These are phyloP conservation scores for Botrytis galanthina DNA, from an alignment of 2,329 filamentous ascomycete genomes.

Conservation along the genomic window DNA sequence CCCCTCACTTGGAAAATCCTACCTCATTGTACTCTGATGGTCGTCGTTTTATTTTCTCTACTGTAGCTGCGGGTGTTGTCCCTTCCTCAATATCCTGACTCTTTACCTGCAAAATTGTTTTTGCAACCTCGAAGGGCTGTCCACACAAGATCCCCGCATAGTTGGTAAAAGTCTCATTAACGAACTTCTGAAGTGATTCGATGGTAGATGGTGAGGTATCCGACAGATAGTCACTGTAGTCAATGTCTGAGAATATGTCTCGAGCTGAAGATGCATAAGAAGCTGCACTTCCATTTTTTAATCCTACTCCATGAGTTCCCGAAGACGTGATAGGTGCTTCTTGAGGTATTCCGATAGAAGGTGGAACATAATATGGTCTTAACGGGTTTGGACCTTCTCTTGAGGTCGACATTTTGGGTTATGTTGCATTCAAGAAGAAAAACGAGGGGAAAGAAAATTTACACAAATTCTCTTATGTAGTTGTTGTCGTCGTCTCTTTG, in stretches of 20 bases:
- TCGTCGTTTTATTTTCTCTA: conserved; percentile 19
- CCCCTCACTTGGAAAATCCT: conserved; percentile 8
- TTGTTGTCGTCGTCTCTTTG: conserved; percentile 13
- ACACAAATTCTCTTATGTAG: neutral
- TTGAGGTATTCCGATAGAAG: conserved; percentile 60
- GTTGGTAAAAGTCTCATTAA: conserved; percentile 87
- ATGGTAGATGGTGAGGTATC: conserved; percentile 73
- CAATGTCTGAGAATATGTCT: conserved; percentile 83
- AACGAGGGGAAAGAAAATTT: neutral
- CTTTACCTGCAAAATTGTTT: conserved; percentile 82
- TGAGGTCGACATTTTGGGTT: conserved; percentile 44
- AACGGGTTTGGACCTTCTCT: conserved; percentile 56
- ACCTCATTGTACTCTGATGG: conserved; percentile 33
- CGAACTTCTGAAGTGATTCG: conserved; percentile 69
- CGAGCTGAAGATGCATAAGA: conserved; percentile 67
- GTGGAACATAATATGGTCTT: conserved; percentile 61
- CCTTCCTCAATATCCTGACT: conserved; percentile 44
- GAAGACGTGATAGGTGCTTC: conserved; percentile 41
- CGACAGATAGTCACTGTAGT: conserved; percentile 83
- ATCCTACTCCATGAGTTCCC: conserved; percentile 35
- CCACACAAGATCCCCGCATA: conserved; percentile 86
- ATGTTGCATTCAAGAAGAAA: conserved; percentile 18
- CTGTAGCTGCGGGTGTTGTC: conserved; percentile 23
- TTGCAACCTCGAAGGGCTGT: conserved; percentile 96
- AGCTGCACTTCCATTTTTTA: conserved; percentile 43